Percentiles rank a stretch among this genome's conserved stretches.
These are phyloP conservation scores for Cordia subcordata DNA, from an alignment of 257 asterid species.

Conservation along the genomic window DNA sequence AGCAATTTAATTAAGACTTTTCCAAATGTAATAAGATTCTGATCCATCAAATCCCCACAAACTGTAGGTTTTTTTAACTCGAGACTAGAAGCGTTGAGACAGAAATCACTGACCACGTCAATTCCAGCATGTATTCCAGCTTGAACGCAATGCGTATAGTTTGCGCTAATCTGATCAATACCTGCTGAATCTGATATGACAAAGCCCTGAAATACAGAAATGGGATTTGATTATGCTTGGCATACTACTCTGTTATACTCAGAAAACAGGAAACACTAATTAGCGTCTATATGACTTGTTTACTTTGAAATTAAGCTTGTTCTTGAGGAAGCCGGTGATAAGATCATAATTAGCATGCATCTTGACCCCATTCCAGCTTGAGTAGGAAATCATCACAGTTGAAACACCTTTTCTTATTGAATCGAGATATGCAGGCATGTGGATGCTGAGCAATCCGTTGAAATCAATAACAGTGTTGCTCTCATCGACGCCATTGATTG, in stretches of 20 bases:
- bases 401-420: slow-evolving; percentile 59
- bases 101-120: slow-evolving; percentile 18
- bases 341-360: slow-evolving; percentile 65
- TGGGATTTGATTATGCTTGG: not conserved
- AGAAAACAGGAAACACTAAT: not conserved
- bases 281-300: not conserved
- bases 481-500: slow-evolving; percentile 48
- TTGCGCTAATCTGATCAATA: slow-evolving; percentile 21
- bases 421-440: slow-evolving; percentile 65
- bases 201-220: slow-evolving; percentile 19
- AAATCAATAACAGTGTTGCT: slow-evolving; percentile 42
- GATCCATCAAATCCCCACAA: too few relatives aligned
- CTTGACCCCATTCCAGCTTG: slow-evolving; percentile 70
- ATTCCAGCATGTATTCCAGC: slow-evolving; percentile 22
- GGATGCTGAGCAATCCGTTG: slow-evolving; percentile 45
- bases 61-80: too few relatives aligned
- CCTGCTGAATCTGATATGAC: slow-evolving; percentile 24
- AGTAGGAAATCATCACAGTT: slow-evolving; percentile 63
- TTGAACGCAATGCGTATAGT: slow-evolving; percentile 25
- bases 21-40: too few relatives aligned
- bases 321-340: slow-evolving; percentile 54
- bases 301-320: slow-evolving; percentile 59
- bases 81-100: not conserved
- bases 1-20: not conserved
- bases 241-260: not conserved